phyloP scores from a whole-genome alignment of 2,329 filamentous ascomycete species.

The Scleromitrula shiraiana region DNA sequence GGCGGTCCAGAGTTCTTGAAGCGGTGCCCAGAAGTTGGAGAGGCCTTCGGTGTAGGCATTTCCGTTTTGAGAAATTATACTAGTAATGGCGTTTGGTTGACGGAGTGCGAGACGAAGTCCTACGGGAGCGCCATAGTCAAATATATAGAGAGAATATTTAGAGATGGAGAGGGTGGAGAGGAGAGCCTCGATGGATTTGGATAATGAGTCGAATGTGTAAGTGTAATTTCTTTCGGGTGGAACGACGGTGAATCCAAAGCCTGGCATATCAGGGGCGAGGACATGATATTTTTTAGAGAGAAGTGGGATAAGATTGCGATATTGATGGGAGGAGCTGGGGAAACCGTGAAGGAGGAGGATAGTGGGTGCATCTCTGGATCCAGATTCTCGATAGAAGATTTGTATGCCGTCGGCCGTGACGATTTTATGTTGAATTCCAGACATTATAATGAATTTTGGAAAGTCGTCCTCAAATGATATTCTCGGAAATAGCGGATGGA shows the following conservation, averaged over 20 bases:
- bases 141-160: constrained; percentile 49
- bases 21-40: constrained; percentile 28
- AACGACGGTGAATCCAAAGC: constrained; percentile 49
- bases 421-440: background rate
- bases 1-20: constrained; percentile 17
- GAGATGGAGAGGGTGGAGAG: constrained; percentile 38
- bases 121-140: constrained; percentile 54
- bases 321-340: constrained; percentile 37
- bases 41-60: constrained; percentile 53
- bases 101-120: constrained; percentile 45
- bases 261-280: constrained; percentile 51
- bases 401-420: constrained; percentile 31
- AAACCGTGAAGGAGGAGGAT: constrained; percentile 40
- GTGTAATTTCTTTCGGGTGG: constrained; percentile 40
- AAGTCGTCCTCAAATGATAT: too few species aligned
- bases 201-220: constrained; percentile 47
- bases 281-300: constrained; percentile 34
- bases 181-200: constrained; percentile 41
- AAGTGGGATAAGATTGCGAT: constrained; percentile 37
- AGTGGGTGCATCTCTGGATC: constrained; percentile 27
- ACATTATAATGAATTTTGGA: too few species aligned
- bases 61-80: constrained; percentile 52
- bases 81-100: constrained; percentile 39
- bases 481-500: too few species aligned
- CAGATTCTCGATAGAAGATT: constrained; percentile 36